These are phyloP conservation scores for Exophiala xenobiotica DNA, from an alignment of 2,329 filamentous ascomycete species.

Conservation along the genomic window DNA sequence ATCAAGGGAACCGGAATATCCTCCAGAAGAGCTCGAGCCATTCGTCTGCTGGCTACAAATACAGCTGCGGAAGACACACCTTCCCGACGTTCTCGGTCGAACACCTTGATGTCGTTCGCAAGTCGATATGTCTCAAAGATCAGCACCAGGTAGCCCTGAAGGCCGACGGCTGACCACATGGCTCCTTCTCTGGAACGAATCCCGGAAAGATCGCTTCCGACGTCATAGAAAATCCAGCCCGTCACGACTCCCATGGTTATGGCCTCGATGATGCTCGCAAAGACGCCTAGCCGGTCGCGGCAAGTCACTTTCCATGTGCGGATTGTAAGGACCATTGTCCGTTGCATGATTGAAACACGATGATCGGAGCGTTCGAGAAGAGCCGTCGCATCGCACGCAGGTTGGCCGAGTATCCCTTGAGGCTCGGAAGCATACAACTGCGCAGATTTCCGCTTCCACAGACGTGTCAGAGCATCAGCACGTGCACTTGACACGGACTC, in stretches of 20 bases:
- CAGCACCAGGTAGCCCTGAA: conserved; percentile 74
- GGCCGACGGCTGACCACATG: conserved; percentile 66
- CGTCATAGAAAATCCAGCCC: conserved; percentile 69
- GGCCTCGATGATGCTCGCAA: conserved; percentile 67
- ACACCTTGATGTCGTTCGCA: conserved; percentile 70
- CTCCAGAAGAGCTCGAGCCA: conserved; percentile 68
- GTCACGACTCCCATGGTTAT: conserved; percentile 68
- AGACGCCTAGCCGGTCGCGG: conserved; percentile 74
- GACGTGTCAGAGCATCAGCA: conserved; percentile 60
- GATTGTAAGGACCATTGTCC: conserved; percentile 28
- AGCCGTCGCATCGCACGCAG: neutral
- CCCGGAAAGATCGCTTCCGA: conserved; percentile 65
- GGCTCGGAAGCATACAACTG: conserved; percentile 64
- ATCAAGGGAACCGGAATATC: conserved; percentile 70
- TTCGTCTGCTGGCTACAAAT: conserved; percentile 68
- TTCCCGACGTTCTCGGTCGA: conserved; percentile 72
- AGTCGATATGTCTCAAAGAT: conserved; percentile 74
- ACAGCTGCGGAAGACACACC: conserved; percentile 68
- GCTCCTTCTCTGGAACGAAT: conserved; percentile 73
- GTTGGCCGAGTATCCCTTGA: conserved; percentile 45
- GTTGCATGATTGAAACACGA: neutral
- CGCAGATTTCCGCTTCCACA: conserved; percentile 54
- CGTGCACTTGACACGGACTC: conserved; percentile 60
- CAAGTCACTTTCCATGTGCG: conserved; percentile 70
- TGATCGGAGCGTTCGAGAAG: neutral